Base-by-base conservation (phyloP, 257 asterid species). In the Striga asiatica region DNA sequence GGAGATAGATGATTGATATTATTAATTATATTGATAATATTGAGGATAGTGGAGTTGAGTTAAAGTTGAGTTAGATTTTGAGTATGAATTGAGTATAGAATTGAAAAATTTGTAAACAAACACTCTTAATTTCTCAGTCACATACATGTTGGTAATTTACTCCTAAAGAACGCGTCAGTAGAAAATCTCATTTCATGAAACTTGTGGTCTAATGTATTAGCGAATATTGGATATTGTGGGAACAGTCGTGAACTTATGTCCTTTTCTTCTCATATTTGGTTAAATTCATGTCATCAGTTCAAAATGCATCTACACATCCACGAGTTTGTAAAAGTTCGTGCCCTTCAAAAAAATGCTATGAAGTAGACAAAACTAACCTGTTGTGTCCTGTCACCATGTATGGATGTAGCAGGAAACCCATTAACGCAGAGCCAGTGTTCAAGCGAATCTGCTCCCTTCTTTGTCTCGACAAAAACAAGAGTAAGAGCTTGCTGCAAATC, bases 371-470 rank as follows among this genome's bases (percentile, higher is more conserved):
- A 56, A 66, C 64, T 23, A 46, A 88, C 97, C 94, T 85, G 97
- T 57, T 85, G 95, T 37, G 94, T 85, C 74, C 97, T 76, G 74
- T 88, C 97, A 49, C 97, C 97, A 64, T 88, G 97, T 63, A 89
- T 89, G 31, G 94, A 75, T 52, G 95, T 74, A 65, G 95, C 97
- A 45, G 94, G 95, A 58, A 85, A 85, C 53, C 85, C 85, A 69
- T 85, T 89, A 47, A 78, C 48, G 67, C 80, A 81, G 31, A 89
- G 88, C 97, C 97, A 89, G 71, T 89, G 87, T 66, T 88, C 97
- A 47, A 89, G 83, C 2, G 95, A 73, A 76, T 89, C 97, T 11
- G 97, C 97, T 45, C 97, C 95, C 65, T 85, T 89, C 77, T 89
- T 89, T 11, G 97, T 89, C 85, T 89, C 95, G 65, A 89, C 95